A percentile compares a stretch with the other conserved stretches of the same genome.
Conservation (phyloP, 345 rosid genomes). For the Eucalyptus urophylla region DNA sequence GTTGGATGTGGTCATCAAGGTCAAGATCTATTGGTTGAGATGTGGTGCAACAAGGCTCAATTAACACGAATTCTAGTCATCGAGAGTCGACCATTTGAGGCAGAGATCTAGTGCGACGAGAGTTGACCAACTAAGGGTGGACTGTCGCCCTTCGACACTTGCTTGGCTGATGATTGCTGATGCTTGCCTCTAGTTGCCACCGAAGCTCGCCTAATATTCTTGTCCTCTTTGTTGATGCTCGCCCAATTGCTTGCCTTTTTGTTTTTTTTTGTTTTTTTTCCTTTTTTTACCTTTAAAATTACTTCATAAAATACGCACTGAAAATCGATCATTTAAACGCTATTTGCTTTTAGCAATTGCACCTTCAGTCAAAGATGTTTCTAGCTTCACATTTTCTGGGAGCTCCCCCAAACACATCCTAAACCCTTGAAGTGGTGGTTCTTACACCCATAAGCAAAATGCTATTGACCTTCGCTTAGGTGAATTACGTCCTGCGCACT, state of each 20-base stretch:
- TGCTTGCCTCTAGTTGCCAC: neutral
- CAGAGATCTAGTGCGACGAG: fast-evolving
- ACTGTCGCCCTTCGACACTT: fast-evolving
- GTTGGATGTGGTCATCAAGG: neutral
- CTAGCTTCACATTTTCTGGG: neutral
- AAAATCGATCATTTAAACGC: neutral
- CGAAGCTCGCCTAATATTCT: neutral
- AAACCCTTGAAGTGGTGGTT: neutral
- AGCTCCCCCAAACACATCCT: neutral
- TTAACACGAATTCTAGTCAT: neutral
- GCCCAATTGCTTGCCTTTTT: neutral
- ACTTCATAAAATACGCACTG: neutral
- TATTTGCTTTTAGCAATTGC: neutral
- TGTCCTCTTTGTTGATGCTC: neutral
- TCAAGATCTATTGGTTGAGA: neutral
- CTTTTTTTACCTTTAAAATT: neutral
- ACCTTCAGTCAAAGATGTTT: neutral
- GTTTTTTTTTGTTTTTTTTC: fast-evolving
- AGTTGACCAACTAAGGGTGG: neutral
- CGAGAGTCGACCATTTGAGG: neutral
- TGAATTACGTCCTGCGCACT: neutral
- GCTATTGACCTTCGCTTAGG: neutral
- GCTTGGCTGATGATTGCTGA: fast-evolving
- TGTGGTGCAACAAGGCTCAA: neutral
- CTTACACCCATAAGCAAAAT: neutral